These are phyloP conservation scores for Mortierella hygrophila DNA, from an alignment of 192 early-diverging fungal species.

Conservation along the genomic window DNA sequence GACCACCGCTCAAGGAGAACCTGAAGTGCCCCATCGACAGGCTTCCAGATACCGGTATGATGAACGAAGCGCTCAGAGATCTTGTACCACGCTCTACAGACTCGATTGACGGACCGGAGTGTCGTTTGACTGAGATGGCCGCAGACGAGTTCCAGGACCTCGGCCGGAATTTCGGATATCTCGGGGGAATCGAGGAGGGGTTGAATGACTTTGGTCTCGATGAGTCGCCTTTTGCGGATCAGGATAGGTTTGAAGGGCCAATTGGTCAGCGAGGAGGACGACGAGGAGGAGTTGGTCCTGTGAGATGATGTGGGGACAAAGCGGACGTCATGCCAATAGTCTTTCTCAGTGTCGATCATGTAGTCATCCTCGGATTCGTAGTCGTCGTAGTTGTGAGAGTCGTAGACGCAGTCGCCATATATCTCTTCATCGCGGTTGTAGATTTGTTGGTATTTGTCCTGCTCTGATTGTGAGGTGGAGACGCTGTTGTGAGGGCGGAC, in stretches of 20 bases:
- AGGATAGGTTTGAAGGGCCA: neutral
- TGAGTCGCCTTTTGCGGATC: neutral
- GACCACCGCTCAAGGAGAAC: neutral
- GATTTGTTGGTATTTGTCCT: no score
- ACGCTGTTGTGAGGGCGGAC: no score
- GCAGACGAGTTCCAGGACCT: slow-evolving; percentile 35
- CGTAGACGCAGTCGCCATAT: neutral
- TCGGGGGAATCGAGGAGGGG: slow-evolving; percentile 11
- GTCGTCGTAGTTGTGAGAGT: neutral
- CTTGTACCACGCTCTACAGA: slow-evolving; percentile 29
- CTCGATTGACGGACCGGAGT: slow-evolving; percentile 24
- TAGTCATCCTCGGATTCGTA: neutral
- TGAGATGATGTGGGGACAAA: neutral
- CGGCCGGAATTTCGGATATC: slow-evolving; percentile 19
- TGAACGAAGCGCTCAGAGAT: slow-evolving; percentile 24
- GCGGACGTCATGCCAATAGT: neutral
- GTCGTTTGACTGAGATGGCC: slow-evolving; percentile 24
- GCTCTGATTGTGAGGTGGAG: no score
- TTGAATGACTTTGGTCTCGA: slow-evolving; percentile 6
- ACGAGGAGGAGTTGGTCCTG: neutral
- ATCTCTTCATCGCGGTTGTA: neutral
- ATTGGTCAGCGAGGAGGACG: neutral
- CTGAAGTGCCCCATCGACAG: neutral
- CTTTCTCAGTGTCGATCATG: neutral
- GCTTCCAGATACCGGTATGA: slow-evolving; percentile 24